A percentile compares a stretch with the other conserved stretches of the same genome.
phyloP scores from a whole-genome alignment of 2,329 filamentous ascomycete genomes.

The Calycina marina region DNA sequence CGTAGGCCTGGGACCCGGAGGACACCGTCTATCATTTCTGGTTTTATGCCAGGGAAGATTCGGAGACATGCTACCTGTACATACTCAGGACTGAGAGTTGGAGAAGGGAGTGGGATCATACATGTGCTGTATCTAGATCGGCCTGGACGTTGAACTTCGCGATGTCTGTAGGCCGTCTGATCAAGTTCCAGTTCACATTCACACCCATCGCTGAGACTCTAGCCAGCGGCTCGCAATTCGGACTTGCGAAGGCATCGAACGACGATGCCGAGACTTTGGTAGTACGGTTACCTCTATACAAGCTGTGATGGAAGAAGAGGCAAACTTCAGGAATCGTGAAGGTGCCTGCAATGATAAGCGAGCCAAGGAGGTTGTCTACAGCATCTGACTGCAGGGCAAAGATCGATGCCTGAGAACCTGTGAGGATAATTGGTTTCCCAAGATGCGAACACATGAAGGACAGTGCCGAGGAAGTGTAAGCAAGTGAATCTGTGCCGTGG shows the following conservation, averaged over 20 bases:
- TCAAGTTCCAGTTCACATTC: constrained; percentile 47
- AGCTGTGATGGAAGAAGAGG: constrained; percentile 57
- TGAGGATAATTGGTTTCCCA: constrained; percentile 57
- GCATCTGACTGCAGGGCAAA: constrained; percentile 58
- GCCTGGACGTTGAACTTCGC: constrained; percentile 47
- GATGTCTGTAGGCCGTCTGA: constrained; percentile 41
- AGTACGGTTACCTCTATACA: constrained; percentile 54
- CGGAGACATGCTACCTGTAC: constrained; percentile 43
- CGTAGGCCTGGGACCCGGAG: constrained; percentile 45
- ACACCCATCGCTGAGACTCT: constrained; percentile 45
- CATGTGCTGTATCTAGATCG: constrained; percentile 47
- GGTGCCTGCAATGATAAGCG: constrained; percentile 55
- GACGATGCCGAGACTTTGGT: constrained; percentile 56
- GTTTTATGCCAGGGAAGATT: constrained; percentile 59
- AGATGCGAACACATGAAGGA: constrained; percentile 62
- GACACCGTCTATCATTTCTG: constrained; percentile 56
- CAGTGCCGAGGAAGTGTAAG: constrained; percentile 55
- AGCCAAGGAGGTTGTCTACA: constrained; percentile 55
- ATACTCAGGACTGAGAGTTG: not conserved
- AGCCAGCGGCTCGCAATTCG: constrained; percentile 50
- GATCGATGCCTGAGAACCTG: constrained; percentile 50
- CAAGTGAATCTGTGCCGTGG: constrained; percentile 55
- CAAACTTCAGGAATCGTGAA: constrained; percentile 65
- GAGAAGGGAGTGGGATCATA: constrained; percentile 22
- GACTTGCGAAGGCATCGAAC: constrained; percentile 54